Evolutionary conservation across 306 rosid species (phyloP).

Genomic region (Biancaea sappan): DNA sequence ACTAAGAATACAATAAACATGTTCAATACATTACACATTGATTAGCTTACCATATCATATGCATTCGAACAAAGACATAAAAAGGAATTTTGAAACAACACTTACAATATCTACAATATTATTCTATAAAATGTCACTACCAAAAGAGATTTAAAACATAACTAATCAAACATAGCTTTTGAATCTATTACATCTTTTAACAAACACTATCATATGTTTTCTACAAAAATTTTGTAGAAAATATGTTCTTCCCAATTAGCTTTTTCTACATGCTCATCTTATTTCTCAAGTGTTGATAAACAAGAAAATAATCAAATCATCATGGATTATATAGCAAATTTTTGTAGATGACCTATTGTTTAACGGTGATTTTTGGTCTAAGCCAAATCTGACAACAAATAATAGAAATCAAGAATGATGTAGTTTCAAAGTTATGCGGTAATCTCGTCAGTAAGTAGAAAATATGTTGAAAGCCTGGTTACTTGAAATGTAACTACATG

Average conservation of each 20-base stretch:
- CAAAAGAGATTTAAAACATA: not conserved
- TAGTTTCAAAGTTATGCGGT: too few relatives aligned
- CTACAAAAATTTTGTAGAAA: too few relatives aligned
- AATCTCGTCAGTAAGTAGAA: too few relatives aligned
- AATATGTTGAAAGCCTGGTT: too few relatives aligned
- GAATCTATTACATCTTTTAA: not conserved
- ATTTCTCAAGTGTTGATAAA: not conserved
- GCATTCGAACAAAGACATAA: slow-evolving; percentile 6
- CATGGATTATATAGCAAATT: not conserved
- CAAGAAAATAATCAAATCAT: not conserved
- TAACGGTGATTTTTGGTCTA: too few relatives aligned
- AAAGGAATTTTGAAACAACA: not conserved
- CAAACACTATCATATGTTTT: too few relatives aligned
- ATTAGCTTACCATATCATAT: not conserved
- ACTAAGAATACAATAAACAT: not conserved
- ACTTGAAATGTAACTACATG: too few relatives aligned
- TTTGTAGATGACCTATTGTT: too few relatives aligned
- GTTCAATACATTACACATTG: not conserved
- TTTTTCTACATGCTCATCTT: not conserved
- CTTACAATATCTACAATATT: not conserved
- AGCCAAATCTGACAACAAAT: too few relatives aligned
- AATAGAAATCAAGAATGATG: too few relatives aligned
- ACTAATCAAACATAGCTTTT: not conserved
- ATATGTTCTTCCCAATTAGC: not conserved
- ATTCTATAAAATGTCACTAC: not conserved